Base-by-base conservation (phyloP, 108 stramenopile genomes). In the Epithemia pelagica region DNA sequence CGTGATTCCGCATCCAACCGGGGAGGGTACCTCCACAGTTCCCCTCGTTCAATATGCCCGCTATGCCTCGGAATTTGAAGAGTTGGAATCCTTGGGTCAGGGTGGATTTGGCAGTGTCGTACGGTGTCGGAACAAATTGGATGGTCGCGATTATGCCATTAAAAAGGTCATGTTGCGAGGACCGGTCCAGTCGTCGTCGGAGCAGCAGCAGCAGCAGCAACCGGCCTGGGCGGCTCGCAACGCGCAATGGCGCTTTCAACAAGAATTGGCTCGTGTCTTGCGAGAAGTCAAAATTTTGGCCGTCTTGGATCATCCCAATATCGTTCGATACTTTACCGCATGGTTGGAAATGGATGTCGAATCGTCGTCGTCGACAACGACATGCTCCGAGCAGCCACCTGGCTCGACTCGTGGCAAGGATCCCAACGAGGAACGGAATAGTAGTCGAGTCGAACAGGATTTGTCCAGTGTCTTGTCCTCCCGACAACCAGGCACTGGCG, bases 261-360 rank as follows among this genome's bases (percentile, higher is more conserved):
- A 80, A 46, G 81, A 75, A 27, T 67, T 96, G 52, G 79, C 86
- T 46, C 85, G 94, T 66, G 88, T 96, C 15, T 68, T 98, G 63
- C 88, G 97, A 62, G 97, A 98, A 85, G 97, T 98, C 3, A 92
- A 95, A 54, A 88, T 88, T 59, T 75, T 98, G 30, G 93, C 96
- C 18, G 69, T 84, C 25, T 68, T 98, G 29, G 95, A 96, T 64
- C 97, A 98, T 69, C 83, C 83, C 37, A 90, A 98, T 69, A 92
- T 97, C 58, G 97, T 98, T 22, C 85, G 97, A 58, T 98, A 98
- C 74, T 97, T 96, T 71, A 95, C 91, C 15, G 96, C 97, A 1
- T 98, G 97, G 97, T 70, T 97, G 30, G 97, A 97, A 74, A 66
- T 84, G 10, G 87, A 89, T 31, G 64, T 19, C 54, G 54, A 25